Percentiles rank a stretch among this genome's conserved stretches.
Conservation (phyloP, 2,329 filamentous ascomycete genomes). For the Penicillium freii region DNA sequence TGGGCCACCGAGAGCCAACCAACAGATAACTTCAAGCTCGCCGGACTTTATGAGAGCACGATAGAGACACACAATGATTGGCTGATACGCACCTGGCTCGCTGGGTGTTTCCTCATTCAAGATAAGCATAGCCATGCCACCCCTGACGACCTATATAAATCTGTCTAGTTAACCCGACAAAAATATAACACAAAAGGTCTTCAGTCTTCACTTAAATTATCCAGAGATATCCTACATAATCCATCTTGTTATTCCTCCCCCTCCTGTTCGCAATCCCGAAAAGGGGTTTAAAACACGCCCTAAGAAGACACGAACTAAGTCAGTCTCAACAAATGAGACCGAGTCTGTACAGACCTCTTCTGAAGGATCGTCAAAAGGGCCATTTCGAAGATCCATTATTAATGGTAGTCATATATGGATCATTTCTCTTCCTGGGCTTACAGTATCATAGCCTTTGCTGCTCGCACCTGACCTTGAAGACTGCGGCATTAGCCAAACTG, state of each 20-base stretch:
- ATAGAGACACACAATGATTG: neutral
- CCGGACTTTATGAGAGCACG: no score
- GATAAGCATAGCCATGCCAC: neutral
- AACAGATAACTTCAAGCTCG: no score
- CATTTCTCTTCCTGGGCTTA: neutral
- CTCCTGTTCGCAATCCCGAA: neutral
- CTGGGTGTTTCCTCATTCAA: neutral
- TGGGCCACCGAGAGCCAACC: no score
- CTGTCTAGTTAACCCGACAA: neutral
- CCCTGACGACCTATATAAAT: neutral
- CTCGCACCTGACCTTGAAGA: neutral
- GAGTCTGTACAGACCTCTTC: neutral
- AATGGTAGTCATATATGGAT: neutral
- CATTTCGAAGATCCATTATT: neutral
- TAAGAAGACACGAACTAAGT: neutral
- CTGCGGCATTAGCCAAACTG: neutral
- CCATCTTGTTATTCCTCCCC: neutral
- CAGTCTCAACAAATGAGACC: neutral
- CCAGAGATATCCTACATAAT: neutral
- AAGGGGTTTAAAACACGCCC: neutral
- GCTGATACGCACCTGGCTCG: neutral
- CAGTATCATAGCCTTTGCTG: neutral
- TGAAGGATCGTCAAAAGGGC: no score
- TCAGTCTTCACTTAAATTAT: neutral
- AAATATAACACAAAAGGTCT: neutral